Conservation (phyloP, 2,329 filamentous ascomycete species). For the Lecanosticta acicola region DNA sequence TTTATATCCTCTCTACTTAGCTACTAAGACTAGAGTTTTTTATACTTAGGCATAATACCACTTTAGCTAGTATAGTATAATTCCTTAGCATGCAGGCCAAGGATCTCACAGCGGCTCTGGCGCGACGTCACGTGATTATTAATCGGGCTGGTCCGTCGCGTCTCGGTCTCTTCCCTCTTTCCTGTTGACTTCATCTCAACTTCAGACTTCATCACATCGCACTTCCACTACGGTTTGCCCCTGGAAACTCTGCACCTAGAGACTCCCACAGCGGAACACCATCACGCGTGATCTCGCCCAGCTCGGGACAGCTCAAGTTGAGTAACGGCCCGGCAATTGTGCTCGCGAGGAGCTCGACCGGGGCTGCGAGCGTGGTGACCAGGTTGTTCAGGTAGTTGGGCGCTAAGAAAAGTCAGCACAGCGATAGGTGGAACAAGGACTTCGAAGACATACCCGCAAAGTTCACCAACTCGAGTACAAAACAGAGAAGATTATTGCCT, state of each 20-base stretch:
- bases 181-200: not conserved
- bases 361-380: constrained; percentile 16
- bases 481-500: constrained; percentile 17
- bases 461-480: constrained; percentile 27
- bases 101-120: too few relatives aligned
- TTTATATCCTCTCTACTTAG: too few relatives aligned
- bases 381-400: constrained; percentile 32
- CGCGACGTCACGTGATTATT: too few relatives aligned
- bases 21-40: too few relatives aligned
- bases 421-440: not conserved
- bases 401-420: constrained; percentile 6
- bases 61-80: too few relatives aligned
- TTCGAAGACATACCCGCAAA: constrained; percentile 21
- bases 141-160: too few relatives aligned
- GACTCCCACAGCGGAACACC: constrained; percentile 18
- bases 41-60: too few relatives aligned
- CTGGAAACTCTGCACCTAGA: constrained; percentile 16
- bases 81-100: too few relatives aligned
- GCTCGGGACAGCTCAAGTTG: constrained; percentile 16
- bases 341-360: constrained; percentile 13
- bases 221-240: constrained; percentile 15
- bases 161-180: too few relatives aligned
- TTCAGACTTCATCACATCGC: not conserved
- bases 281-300: constrained; percentile 16
- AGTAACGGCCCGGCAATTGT: constrained; percentile 13